Conservation (phyloP, 352 stramenopile genomes). For the Phytophthora colocasiae region DNA sequence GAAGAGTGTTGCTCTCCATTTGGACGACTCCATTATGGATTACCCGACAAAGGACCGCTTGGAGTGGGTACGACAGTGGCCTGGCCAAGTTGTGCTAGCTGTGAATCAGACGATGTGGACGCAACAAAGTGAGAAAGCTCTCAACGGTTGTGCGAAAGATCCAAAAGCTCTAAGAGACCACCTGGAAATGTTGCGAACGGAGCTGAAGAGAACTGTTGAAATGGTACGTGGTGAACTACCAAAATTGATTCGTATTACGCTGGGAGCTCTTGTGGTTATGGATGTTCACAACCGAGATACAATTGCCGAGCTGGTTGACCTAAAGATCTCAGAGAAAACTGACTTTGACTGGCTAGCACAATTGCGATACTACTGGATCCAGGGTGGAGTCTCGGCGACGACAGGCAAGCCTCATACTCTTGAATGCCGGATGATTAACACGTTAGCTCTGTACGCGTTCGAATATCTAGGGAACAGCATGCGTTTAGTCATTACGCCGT, state of each 20-base stretch:
- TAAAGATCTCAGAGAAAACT: constrained; percentile 76
- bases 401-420: constrained; percentile 89
- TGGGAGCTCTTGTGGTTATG: constrained; percentile 94
- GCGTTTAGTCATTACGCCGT: constrained; percentile 92
- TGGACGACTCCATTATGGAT: constrained; percentile 88
- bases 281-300: constrained; percentile 96
- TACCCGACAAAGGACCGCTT: constrained; percentile 89
- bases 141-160: constrained; percentile 42
- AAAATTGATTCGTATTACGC: constrained; percentile 92
- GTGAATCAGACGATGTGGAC: constrained; percentile 95
- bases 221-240: constrained; percentile 93
- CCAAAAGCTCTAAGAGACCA: constrained; percentile 64
- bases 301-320: constrained; percentile 90
- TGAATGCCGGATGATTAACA: constrained; percentile 94
- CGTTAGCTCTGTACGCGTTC: constrained; percentile 91
- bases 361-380: constrained; percentile 93
- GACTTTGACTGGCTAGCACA: constrained; percentile 96
- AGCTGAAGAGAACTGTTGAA: constrained; percentile 91
- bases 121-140: constrained; percentile 78
- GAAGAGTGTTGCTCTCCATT: constrained; percentile 77
- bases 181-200: constrained; percentile 68
- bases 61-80: constrained; percentile 93
- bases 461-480: constrained; percentile 94
- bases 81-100: constrained; percentile 92
- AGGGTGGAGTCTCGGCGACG: constrained; percentile 80